These are phyloP conservation scores for bread wheat (Triticum aestivum) DNA, from an alignment of 176 grass and related monocot genomes.

Conservation along the genomic window DNA sequence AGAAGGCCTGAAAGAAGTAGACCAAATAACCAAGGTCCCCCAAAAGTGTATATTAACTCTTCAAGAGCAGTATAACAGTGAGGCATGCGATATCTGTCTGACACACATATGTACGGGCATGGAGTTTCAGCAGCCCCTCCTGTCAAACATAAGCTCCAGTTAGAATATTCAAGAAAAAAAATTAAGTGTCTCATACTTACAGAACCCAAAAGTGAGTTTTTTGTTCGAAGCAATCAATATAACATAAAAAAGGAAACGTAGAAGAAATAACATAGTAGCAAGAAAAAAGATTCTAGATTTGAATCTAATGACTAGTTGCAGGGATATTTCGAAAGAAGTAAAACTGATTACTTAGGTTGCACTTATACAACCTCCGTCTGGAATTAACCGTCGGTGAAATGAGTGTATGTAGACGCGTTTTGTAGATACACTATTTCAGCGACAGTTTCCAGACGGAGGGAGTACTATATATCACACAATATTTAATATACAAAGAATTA, in stretches of 20 bases:
- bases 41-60: constrained; percentile 98
- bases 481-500: constrained; percentile 30
- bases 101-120: constrained; percentile 88
- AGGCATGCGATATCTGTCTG: constrained; percentile 99
- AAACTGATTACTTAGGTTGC: not conserved
- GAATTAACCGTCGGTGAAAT: too few species aligned
- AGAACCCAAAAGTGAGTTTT: not conserved
- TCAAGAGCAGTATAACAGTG: constrained; percentile 98
- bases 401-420: too few species aligned
- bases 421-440: too few species aligned
- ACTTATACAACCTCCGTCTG: not conserved
- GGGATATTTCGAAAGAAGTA: constrained; percentile 13
- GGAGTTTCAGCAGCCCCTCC: constrained; percentile 89
- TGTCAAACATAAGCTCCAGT: constrained; percentile 39
- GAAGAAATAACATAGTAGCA: not conserved
- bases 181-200: not conserved
- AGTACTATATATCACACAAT: not conserved
- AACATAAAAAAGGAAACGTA: not conserved
- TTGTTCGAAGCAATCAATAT: constrained; percentile 5
- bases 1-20: constrained; percentile 95
- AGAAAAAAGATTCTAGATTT: not conserved
- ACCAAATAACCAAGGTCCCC: constrained; percentile 98
- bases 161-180: constrained; percentile 27
- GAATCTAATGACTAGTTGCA: not conserved
- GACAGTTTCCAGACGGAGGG: too few species aligned